Evolutionary conservation across 441 rosid species (phyloP).

Genomic region (Adansonia madagascariensis): DNA sequence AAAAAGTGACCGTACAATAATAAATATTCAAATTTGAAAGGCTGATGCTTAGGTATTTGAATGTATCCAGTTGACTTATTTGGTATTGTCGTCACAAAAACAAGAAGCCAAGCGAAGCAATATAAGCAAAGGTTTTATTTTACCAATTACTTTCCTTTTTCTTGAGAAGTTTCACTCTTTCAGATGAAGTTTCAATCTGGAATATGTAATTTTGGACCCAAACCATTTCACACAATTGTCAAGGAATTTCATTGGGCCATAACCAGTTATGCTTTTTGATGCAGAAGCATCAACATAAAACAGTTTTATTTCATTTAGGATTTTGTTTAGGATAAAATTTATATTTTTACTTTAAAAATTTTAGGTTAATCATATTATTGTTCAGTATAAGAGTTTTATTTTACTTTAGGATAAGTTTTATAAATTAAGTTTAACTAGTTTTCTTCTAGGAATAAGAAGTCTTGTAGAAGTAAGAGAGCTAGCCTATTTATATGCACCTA

Average conservation of each 20-base stretch:
- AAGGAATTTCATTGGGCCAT: neutral
- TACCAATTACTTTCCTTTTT: neutral
- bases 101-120: neutral
- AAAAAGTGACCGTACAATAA: neutral
- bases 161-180: neutral
- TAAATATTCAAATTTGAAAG: neutral
- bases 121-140: conserved; percentile 6
- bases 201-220: neutral
- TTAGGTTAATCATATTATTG: too few relatives aligned
- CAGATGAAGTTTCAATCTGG: neutral
- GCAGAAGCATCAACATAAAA: too few relatives aligned
- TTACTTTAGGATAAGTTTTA: too few relatives aligned
- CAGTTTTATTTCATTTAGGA: too few relatives aligned
- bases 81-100: neutral
- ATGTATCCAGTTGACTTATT: neutral
- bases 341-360: too few relatives aligned
- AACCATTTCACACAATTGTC: conserved; percentile 5
- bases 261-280: neutral
- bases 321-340: too few relatives aligned
- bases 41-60: neutral
- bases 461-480: too few relatives aligned
- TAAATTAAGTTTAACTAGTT: too few relatives aligned
- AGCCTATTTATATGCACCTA: too few relatives aligned
- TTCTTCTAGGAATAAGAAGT: too few relatives aligned
- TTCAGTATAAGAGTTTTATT: too few relatives aligned